These are phyloP conservation scores for Epichloe glyceriae DNA, from an alignment of 2,329 filamentous ascomycete genomes.

Conservation along the genomic window DNA sequence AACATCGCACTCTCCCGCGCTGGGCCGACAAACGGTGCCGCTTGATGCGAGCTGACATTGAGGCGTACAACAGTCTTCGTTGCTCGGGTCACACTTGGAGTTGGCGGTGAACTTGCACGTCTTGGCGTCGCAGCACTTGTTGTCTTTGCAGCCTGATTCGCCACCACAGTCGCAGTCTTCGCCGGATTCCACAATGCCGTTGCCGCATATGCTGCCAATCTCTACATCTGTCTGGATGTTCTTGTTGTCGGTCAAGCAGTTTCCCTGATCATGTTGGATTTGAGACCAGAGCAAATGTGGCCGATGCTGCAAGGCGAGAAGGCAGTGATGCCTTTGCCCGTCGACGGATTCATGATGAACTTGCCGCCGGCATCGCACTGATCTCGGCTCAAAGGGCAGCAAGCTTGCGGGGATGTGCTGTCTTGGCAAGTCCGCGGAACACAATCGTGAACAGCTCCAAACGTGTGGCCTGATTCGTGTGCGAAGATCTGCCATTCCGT, in stretches of 20 bases:
- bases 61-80: conserved; percentile 66
- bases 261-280: conserved; percentile 54
- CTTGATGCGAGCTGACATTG: conserved; percentile 53
- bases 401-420: conserved; percentile 40
- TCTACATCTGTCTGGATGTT: conserved; percentile 72
- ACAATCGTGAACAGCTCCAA: conserved; percentile 93
- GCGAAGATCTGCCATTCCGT: conserved; percentile 94
- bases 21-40: conserved; percentile 67
- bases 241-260: conserved; percentile 74
- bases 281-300: conserved; percentile 83
- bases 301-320: conserved; percentile 88
- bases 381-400: conserved; percentile 60
- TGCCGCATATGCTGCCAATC: conserved; percentile 77
- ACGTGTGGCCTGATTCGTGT: conserved; percentile 88
- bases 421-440: conserved; percentile 55
- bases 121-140: conserved; percentile 69
- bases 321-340: conserved; percentile 53
- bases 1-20: conserved; percentile 72
- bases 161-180: conserved; percentile 97
- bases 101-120: conserved; percentile 74
- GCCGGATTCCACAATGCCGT: conserved; percentile 87
- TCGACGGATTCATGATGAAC: conserved; percentile 96
- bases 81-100: conserved; percentile 67
- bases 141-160: conserved; percentile 52
- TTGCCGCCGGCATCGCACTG: conserved; percentile 63